phyloP scores from a whole-genome alignment of 176 grass and related monocot species.

The Puccinellia tenuiflora region DNA sequence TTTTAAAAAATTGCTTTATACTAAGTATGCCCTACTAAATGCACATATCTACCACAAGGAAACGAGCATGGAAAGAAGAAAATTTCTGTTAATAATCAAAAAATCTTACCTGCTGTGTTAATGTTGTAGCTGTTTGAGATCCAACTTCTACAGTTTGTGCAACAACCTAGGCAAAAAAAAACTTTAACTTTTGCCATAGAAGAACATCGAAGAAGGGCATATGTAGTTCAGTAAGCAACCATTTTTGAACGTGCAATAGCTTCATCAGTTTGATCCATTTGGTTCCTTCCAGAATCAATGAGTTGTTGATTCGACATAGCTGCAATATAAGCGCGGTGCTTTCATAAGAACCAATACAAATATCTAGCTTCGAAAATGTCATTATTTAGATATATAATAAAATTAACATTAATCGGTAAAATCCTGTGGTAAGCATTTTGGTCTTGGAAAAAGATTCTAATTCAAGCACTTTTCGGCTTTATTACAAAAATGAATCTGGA shows the following conservation, averaged over 20 bases:
- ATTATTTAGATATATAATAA: not conserved
- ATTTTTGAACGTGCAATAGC: conserved; percentile 86
- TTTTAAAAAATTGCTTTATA: not conserved
- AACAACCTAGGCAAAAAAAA: conserved; percentile 62
- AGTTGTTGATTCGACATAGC: conserved; percentile 91
- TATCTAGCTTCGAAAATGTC: not conserved
- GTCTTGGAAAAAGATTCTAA: not conserved
- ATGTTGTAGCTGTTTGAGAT: conserved; percentile 74
- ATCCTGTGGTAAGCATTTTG: not conserved
- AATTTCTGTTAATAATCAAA: conserved; percentile 2
- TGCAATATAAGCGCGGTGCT: conserved; percentile 27
- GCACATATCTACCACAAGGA: not conserved
- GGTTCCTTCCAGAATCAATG: conserved; percentile 74
- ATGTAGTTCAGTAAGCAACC: conserved; percentile 29
- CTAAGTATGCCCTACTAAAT: not conserved
- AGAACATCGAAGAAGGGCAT: not conserved
- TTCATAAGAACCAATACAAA: conserved; percentile 27
- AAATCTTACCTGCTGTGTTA: conserved; percentile 74
- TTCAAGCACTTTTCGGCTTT: not conserved
- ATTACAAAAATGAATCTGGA: not conserved
- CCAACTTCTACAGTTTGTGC: conserved; percentile 84
- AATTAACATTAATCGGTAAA: not conserved
- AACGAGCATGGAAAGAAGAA: not conserved
- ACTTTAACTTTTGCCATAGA: not conserved
- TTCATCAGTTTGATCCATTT: conserved; percentile 96